Base-by-base conservation (phyloP, 371 early-diverging fungal species). In the Mortierella sp. region DNA sequence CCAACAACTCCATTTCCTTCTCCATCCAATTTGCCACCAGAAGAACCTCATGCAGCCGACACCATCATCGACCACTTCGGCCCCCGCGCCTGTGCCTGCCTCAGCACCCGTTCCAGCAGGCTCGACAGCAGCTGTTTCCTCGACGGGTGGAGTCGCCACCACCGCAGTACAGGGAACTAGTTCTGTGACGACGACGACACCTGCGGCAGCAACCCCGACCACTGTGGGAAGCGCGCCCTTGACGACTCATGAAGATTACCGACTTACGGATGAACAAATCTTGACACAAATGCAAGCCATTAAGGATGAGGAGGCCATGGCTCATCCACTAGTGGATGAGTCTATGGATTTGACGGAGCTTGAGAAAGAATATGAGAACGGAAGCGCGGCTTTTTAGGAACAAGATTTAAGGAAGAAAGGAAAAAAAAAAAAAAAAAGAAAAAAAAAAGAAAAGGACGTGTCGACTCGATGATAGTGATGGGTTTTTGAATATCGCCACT, bases 211-310 rank as follows among this genome's bases (percentile, higher is more conserved):
- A 14, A 21, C 26, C 30, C n/a, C n/a, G 9, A 57, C 57, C 1
- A 6, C 26, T 57, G 15, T 29, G 30, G 11, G n/a, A 25, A 5
- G 9, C 18, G 53, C 21, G 1, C 55, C 23, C 5, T 30, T 30
- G 18, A 28, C 26, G 57, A 26, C 26, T 7, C 26, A 30, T 4
- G 26, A 60, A 18, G 62, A 72, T 21, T 37, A 45, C 15, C 75
- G 85, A 45, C 71, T 86, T 45, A 85, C 89, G 15, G 89, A 89
- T 70, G 88, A 90, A 68, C 87, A 90, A 64, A 92, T 91, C 64
- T 75, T 89, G 43, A 84, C 83, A 25, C 88, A 83, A 72, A 89
- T 88, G 68, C 88, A 89, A 59, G 81, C 81, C 60, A 87, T 92
- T 52, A 89, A 87, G 68, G 91, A 90, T 62, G 85, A 86, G 67